Evolutionary conservation across 2,329 filamentous ascomycete species (phyloP).

Genomic region (Chrysosporium queenslandicum): DNA sequence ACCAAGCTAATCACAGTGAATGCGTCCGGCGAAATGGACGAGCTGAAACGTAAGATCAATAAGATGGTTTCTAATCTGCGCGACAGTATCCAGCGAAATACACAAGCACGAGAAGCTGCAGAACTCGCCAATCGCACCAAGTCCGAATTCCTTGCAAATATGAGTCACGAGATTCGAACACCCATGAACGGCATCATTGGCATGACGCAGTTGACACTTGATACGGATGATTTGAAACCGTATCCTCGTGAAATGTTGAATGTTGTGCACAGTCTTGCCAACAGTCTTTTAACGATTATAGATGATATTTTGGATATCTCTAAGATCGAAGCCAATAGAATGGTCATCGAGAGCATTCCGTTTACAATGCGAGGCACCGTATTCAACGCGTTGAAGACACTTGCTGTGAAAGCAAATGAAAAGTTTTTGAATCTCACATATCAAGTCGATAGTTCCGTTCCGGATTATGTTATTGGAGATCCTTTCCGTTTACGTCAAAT

Average conservation of each 20-base stretch:
- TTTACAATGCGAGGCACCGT: conserved; percentile 90
- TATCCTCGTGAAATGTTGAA: conserved; percentile 98
- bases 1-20: conserved; percentile 94
- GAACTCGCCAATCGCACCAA: conserved; percentile 97
- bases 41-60: conserved; percentile 97
- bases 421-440: conserved; percentile 89
- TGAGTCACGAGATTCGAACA: conserved; percentile 96
- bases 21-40: conserved; percentile 97
- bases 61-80: conserved; percentile 95
- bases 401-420: conserved; percentile 96
- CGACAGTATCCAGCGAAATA: conserved; percentile 95
- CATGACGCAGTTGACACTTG: conserved; percentile 93
- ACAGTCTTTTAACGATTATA: conserved; percentile 93
- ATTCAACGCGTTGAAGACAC: conserved; percentile 91
- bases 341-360: conserved; percentile 97
- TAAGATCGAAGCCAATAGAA: conserved; percentile 84
- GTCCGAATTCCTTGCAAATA: conserved; percentile 95
- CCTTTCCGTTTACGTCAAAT: conserved; percentile 94
- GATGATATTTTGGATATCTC: conserved; percentile 64
- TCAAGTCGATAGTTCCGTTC: conserved; percentile 83
- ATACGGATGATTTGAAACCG: conserved; percentile 86
- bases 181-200: conserved; percentile 97
- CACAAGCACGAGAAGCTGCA: conserved; percentile 86
- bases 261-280: conserved; percentile 92
- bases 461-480: conserved; percentile 90